These are phyloP conservation scores for Diaporthe sp. DNA, from an alignment of 2,329 filamentous ascomycete genomes.

Conservation along the genomic window DNA sequence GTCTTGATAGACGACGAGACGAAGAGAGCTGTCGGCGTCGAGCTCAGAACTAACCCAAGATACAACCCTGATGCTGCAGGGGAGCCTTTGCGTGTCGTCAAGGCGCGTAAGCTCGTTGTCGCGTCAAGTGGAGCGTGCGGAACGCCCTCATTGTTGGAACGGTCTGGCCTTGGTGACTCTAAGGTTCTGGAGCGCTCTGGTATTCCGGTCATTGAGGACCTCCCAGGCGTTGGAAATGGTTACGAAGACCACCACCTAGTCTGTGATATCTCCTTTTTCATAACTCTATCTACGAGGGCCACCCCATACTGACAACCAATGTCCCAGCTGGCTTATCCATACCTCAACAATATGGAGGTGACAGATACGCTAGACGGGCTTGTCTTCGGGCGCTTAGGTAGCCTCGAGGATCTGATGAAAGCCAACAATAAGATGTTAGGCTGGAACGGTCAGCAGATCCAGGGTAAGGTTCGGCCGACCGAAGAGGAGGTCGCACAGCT, in stretches of 20 bases:
- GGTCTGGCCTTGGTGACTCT: slow-evolving; percentile 59
- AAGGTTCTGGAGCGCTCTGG: slow-evolving; percentile 57
- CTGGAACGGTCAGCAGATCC: slow-evolving; percentile 40
- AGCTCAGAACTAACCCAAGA: slow-evolving; percentile 55
- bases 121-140: slow-evolving; percentile 51
- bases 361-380: slow-evolving; percentile 11
- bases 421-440: slow-evolving; percentile 36
- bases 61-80: slow-evolving; percentile 43
- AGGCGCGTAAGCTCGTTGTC: slow-evolving; percentile 60
- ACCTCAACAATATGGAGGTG: not conserved
- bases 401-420: slow-evolving; percentile 34
- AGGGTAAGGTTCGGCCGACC: slow-evolving; percentile 39
- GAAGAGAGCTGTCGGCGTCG: slow-evolving; percentile 59
- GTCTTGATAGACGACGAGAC: slow-evolving; percentile 57
- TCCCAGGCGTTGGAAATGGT: slow-evolving; percentile 63
- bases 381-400: not conserved
- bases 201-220: slow-evolving; percentile 56
- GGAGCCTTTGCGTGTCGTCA: slow-evolving; percentile 47
- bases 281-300: too few species aligned
- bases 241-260: slow-evolving; percentile 53
- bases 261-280: not conserved
- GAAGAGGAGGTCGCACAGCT: slow-evolving; percentile 38
- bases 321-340: not conserved
- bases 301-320: not conserved
- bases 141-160: slow-evolving; percentile 58